phyloP scores from a whole-genome alignment of 179 eudicot species.

The Drosera spatulata region DNA sequence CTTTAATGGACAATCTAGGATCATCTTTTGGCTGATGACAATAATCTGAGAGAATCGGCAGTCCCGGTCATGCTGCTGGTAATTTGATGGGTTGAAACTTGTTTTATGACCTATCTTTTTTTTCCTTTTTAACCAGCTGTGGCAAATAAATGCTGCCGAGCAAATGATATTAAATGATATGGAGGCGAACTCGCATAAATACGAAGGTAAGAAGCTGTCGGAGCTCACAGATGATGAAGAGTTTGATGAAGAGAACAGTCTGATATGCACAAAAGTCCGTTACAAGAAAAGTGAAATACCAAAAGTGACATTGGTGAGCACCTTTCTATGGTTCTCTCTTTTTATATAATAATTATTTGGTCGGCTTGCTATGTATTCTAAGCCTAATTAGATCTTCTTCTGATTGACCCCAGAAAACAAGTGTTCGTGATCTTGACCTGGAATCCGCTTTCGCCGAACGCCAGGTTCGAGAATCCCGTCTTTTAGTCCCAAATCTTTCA shows the following conservation, averaged over 20 bases:
- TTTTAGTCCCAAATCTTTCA: too few species aligned
- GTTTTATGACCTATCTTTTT: not conserved
- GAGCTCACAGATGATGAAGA: conserved; percentile 81
- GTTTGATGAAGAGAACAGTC: conserved; percentile 61
- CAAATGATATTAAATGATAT: conserved; percentile 91
- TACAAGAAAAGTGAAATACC: conserved; percentile 49
- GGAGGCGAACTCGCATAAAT: conserved; percentile 76
- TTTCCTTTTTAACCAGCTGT: conserved; percentile 48
- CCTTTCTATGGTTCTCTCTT: conserved; percentile 1
- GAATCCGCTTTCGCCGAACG: conserved; percentile 94
- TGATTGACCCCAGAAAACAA: conserved; percentile 83
- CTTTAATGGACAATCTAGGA: too few species aligned
- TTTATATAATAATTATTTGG: conserved; percentile 1
- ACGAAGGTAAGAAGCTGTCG: conserved; percentile 53
- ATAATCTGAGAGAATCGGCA: too few species aligned
- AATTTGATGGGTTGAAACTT: too few species aligned
- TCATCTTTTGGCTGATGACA: too few species aligned
- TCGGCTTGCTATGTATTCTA: not conserved
- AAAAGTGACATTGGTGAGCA: conserved; percentile 51
- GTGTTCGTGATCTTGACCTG: conserved; percentile 86
- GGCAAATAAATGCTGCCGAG: conserved; percentile 93
- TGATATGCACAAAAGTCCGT: conserved; percentile 44
- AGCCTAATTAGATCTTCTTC: conserved; percentile 8
- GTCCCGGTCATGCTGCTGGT: too few species aligned
- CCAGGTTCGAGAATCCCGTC: conserved; percentile 39